These are phyloP conservation scores for Testicularia cyperi DNA, from an alignment of 1,284 basidiomycete species.

Conservation along the genomic window DNA sequence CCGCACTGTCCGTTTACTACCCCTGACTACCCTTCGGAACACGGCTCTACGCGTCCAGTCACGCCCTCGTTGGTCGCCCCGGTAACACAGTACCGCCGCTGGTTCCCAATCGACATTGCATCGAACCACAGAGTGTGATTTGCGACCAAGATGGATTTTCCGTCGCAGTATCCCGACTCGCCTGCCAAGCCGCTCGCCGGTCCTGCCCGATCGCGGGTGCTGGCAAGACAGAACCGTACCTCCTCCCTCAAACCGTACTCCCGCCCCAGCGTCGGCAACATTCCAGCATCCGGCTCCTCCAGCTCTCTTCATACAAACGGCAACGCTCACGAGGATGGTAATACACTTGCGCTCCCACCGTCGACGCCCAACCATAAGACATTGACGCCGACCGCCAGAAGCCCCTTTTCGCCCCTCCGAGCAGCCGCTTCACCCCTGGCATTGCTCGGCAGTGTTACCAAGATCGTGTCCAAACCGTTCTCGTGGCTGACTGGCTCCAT, in stretches of 20 bases:
- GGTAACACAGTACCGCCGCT: too few species aligned
- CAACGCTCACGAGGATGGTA: conserved; percentile 6
- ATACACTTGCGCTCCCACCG: conserved; percentile 9
- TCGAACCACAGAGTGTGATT: too few species aligned
- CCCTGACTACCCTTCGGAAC: too few species aligned
- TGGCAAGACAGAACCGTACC: conserved; percentile 30
- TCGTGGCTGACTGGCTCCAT: conserved; percentile 36
- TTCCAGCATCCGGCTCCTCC: conserved; percentile 7
- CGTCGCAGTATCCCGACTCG: conserved; percentile 39
- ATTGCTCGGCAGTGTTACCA: conserved; percentile 37
- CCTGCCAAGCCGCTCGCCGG: conserved; percentile 34
- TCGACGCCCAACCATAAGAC: conserved; percentile 13
- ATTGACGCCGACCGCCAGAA: conserved; percentile 9
- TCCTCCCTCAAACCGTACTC: conserved; percentile 39
- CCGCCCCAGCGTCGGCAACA: conserved; percentile 7
- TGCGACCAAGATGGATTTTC: conserved; percentile 35
- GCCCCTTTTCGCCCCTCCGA: conserved; percentile 30
- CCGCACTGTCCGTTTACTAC: too few species aligned
- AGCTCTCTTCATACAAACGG: too few species aligned
- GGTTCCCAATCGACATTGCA: too few species aligned
- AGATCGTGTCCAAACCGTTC: conserved; percentile 40
- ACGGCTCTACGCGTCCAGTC: too few species aligned
- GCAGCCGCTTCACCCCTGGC: conserved; percentile 35
- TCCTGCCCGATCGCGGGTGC: conserved; percentile 25
- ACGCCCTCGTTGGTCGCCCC: too few species aligned